These are phyloP conservation scores for Stachybotrys chartarum DNA, from an alignment of 2,329 filamentous ascomycete genomes.

Conservation along the genomic window DNA sequence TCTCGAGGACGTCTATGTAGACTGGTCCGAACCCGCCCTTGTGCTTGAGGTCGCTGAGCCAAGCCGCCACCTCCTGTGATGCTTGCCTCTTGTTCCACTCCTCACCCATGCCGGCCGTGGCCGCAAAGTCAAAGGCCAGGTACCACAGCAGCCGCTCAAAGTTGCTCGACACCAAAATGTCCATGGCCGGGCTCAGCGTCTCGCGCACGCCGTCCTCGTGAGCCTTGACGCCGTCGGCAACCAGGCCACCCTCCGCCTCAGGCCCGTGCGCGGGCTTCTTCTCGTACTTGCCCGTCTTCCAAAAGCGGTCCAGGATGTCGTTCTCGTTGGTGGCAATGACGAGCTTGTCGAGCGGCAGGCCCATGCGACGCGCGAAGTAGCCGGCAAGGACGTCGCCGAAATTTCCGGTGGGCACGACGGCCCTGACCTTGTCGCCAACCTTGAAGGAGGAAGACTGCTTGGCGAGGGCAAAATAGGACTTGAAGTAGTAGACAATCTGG, in stretches of 20 bases:
- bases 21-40: conserved; percentile 77
- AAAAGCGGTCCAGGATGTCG: conserved; percentile 94
- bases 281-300: conserved; percentile 82
- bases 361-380: conserved; percentile 89
- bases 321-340: conserved; percentile 96
- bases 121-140: conserved; percentile 67
- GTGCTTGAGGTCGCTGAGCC: conserved; percentile 75
- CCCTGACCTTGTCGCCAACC: conserved; percentile 64
- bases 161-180: conserved; percentile 93
- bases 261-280: conserved; percentile 62
- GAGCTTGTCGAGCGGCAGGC: conserved; percentile 79
- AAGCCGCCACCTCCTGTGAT: conserved; percentile 67
- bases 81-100: conserved; percentile 61
- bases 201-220: conserved; percentile 76
- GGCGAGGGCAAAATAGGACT: conserved; percentile 80
- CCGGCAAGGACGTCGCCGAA: conserved; percentile 93
- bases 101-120: conserved; percentile 52
- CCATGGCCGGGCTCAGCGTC: conserved; percentile 93
- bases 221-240: conserved; percentile 53
- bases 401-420: conserved; percentile 91
- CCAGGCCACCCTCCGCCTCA: conserved; percentile 56
- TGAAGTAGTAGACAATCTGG: conserved; percentile 96
- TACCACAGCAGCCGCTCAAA: conserved; percentile 96
- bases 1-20: conserved; percentile 62
- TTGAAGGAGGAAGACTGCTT: conserved; percentile 53